Base-by-base conservation (phyloP, 2,329 filamentous ascomycete species). In the Scorias spongiosa region DNA sequence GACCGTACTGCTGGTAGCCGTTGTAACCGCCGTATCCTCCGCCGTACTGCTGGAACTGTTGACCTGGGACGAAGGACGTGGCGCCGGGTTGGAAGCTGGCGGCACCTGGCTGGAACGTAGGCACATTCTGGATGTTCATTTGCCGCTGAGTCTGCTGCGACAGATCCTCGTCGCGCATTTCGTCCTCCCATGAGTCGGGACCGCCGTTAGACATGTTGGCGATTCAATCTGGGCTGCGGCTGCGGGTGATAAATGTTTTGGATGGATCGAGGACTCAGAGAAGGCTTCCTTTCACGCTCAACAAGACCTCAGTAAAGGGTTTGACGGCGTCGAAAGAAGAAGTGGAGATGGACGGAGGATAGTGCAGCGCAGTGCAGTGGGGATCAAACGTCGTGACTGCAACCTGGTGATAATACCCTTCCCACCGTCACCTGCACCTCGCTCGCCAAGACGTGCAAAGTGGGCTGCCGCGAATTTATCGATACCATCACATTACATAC, bases 171-270 rank as follows among this genome's bases (percentile, higher is more conserved):
- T 64, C 62, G 32, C 46, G 44, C 51, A 61, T 59, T 44, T 58
- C 59, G 48, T 63, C 59, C 68, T 96, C 88, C 84, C 91, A 96
- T 49, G 87, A 94, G 65, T 93, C 57, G 36, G 54, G 51, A 42
- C 49, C 51, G 44, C 46, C 45, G 51, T 55, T 53, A 41, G 54
- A 51, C 54, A 57, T 57, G 40, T 20, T 50, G 43, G 26, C 20
- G 20, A 26, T 26, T 26, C 20, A 26, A 26, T 7, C 20, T 26
- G 20, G 20, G 20, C 20, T 26, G 20, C 20, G 20, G 20, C 7
- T 26, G 20, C 20, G 20, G 20, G 20, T 26, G 20, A 26, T 7
- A 26, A 26, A 26, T 4, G 20, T 26, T 26, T 26, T 26, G 20
- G 20, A 26, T 26, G 20, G 20, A 26, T 7, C 20, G 20, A 26